Conservation (phyloP, 2,329 filamentous ascomycete genomes). For the Colletotrichum zoysiae region DNA sequence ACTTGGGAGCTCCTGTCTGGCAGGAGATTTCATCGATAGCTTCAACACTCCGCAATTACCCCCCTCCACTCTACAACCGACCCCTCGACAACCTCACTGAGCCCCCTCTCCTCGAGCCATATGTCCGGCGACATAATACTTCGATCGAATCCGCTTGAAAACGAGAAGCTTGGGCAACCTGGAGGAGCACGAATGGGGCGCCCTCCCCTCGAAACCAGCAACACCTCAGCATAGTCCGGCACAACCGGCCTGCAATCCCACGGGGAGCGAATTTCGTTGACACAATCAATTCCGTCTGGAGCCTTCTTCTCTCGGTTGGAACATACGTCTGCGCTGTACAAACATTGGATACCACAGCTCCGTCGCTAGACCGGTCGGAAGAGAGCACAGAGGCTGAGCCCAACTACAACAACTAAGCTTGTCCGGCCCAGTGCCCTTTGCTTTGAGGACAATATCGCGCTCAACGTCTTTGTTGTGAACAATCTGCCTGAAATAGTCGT, state of each 20-base stretch:
- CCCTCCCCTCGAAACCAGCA: background rate
- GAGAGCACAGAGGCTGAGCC: conserved; percentile 27
- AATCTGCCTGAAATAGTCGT: background rate
- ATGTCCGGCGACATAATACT: background rate
- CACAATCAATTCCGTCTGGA: background rate
- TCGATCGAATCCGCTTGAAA: conserved; percentile 17
- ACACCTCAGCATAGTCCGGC: conserved; percentile 7
- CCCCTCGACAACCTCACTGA: conserved; percentile 8
- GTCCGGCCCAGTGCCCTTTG: background rate
- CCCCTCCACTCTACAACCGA: conserved; percentile 27
- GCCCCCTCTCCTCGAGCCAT: conserved; percentile 6
- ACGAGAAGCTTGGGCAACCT: conserved; percentile 24
- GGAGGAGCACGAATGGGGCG: conserved; percentile 19
- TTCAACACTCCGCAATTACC: conserved; percentile 24
- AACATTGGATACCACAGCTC: background rate
- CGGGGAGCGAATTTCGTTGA: conserved; percentile 4
- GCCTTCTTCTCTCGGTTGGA: background rate
- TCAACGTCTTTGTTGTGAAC: background rate
- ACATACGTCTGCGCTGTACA: background rate
- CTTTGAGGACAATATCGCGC: conserved; percentile 17
- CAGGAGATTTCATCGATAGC: conserved; percentile 39
- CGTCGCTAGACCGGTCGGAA: background rate
- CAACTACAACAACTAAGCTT: conserved; percentile 24
- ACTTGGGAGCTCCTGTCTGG: conserved; percentile 19
- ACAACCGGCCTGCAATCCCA: conserved; percentile 19